Evolutionary conservation across 1,284 basidiomycete species (phyloP).

Genomic region (Cryptococcus sp.): DNA sequence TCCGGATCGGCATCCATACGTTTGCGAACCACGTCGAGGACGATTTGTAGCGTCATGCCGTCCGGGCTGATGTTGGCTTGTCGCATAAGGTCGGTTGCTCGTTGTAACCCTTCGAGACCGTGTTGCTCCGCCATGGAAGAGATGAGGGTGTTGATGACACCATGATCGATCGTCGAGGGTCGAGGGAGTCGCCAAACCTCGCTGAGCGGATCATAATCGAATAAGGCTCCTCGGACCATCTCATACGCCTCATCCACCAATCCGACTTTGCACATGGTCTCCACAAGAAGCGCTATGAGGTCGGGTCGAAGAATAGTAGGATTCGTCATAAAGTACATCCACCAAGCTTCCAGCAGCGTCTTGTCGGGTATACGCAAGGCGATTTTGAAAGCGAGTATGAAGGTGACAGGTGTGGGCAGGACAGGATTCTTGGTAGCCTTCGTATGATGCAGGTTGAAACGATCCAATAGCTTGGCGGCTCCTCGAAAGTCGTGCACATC

Average conservation of each 20-base stretch:
- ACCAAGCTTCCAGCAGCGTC: background rate
- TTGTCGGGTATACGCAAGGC: background rate
- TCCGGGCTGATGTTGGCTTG: slow-evolving; percentile 20
- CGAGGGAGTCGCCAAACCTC: slow-evolving; percentile 6
- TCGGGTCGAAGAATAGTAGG: background rate
- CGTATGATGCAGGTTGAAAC: background rate
- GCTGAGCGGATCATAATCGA: background rate
- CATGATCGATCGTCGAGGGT: slow-evolving; percentile 9
- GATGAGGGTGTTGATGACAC: slow-evolving; percentile 20
- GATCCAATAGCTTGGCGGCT: background rate
- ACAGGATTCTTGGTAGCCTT: background rate
- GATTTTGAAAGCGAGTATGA: slow-evolving; percentile 1
- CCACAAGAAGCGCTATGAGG: background rate
- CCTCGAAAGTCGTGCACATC: background rate
- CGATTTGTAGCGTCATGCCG: slow-evolving; percentile 19
- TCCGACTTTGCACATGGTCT: background rate
- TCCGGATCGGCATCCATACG: slow-evolving; percentile 12
- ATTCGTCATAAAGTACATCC: background rate
- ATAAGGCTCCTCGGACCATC: background rate
- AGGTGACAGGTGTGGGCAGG: background rate
- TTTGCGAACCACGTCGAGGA: slow-evolving; percentile 23
- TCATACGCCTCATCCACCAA: background rate
- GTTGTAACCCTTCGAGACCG: slow-evolving; percentile 12
- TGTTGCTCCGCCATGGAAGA: background rate
- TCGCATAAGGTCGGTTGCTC: slow-evolving; percentile 13